Base-by-base conservation (phyloP, 352 stramenopile genomes). In the Globisporangium iwayamae region DNA sequence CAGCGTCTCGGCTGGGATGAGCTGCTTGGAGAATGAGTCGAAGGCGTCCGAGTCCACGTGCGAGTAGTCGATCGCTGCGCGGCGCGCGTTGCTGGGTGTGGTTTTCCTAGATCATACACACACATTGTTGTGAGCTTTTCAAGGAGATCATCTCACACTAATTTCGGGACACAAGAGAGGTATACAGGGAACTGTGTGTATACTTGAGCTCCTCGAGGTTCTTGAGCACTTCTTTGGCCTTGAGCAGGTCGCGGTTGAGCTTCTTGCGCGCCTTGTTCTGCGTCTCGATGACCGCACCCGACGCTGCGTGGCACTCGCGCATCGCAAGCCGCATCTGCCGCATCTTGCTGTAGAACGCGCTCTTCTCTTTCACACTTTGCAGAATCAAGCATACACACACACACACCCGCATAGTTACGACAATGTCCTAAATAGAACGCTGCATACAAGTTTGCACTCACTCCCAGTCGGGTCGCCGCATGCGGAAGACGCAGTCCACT, bases 1-100 rank as follows among this genome's bases (percentile, higher is more conserved):
- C 13, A 89, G 36, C 6, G 71, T 84, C 57, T 82, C 68, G 1
- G 65, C 71, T 0, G 74, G 70, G 30, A 91, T 70, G 30, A 89
- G 75, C 63, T 89, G 82, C 62, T 85, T 89, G 0, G 80, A 89
- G 50, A 80, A 85, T 0, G 79, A 78, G 52, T 91, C 82, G 41
- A 91, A 89, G 7, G 70, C 68, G 58, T 89, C 80, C 43, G 82
- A 91, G 62, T 89, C 78, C 4, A 91, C 69, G 48, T 81, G 60
- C 3, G 70, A 66, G 11, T 71, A 66, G 13, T 80, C 67, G 10
- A 67, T 72, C 8, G 50, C 60, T 1, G 22, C 55, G 34, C 61
- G 69, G 11, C 62, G 53, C 32, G 56, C 8, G 43, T 30, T 30
- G 7, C 30, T 62, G 1, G 46, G 22, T 4, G 54, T 30, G 4